Evolutionary conservation across 1,139 yeast genomes (phyloP), one percentile per base, ranked within the genome.

Genomic region (Blastobotrys elegans): DNA sequence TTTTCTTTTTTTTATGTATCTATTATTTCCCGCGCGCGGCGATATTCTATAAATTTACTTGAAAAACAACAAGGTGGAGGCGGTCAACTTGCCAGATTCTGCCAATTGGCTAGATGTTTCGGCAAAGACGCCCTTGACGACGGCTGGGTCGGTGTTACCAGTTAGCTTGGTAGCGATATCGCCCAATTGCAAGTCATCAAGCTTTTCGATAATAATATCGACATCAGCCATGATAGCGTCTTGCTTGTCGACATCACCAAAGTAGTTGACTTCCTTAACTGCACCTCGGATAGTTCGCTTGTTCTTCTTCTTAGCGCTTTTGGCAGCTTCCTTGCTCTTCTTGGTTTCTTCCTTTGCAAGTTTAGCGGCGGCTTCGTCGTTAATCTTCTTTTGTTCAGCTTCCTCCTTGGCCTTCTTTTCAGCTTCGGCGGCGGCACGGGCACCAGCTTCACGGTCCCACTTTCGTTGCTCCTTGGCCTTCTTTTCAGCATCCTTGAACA

Each of bases 361-460:
- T 52, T 80, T 82, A 39, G 72, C 72, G 21, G 74, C 69, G 53
- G 82, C 85, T 47, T 80, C 94, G 48, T 78, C 88, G 68, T 83
- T 95, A 50, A 86, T 88, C 61, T 84, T 86, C 63, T 77, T 80
- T 62, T 77, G 78, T 65, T 86, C 97, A 56, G 84, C 96, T 56
- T 86, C 96, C 58, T 87, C 95, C 70, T 82, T 82, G 61, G 83
- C 85, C 62, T 80, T 80, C 59, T 77, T 76, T 44, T 89, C 94
- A 64, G 84, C 94, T 67, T 82, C 92, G 50, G 96, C 96, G 54
- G 92, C 97, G 67, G 89, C 84, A 76, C 97, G 86, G 39, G 95
- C 81, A 59, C 96, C 97, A 49, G 97, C 96, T 69, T 90, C 98
- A 69, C 84, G 85, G 69, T 92, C 98, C 97, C 97, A 90, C 72